Evolutionary conservation across 2,329 filamentous ascomycete genomes (phyloP).

Genomic region (Phialocephala subalpina): DNA sequence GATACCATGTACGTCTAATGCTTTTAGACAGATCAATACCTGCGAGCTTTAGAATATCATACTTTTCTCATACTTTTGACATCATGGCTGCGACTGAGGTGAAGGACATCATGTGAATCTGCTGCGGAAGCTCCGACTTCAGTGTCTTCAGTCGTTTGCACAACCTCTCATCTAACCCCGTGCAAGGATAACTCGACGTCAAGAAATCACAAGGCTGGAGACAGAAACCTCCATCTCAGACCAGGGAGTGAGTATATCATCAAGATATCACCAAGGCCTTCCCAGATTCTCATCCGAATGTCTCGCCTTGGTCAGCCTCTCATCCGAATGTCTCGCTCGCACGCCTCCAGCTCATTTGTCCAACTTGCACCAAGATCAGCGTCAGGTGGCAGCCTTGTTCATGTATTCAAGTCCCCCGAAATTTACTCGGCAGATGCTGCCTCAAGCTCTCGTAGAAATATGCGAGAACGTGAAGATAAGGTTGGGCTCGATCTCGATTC

Average conservation of each 20-base stretch:
- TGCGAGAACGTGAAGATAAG: conserved; percentile 5
- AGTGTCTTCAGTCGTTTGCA: background rate
- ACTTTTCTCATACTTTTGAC: background rate
- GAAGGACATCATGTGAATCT: background rate
- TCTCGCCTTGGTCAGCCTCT: background rate
- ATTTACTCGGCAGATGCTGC: background rate
- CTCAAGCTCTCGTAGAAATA: background rate
- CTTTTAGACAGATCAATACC: conserved; percentile 7
- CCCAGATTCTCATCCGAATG: background rate
- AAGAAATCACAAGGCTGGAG: background rate
- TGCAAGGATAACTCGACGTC: conserved; percentile 5
- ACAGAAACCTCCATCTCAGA: background rate
- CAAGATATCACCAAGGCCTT: background rate
- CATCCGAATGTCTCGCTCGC: background rate
- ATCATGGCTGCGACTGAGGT: background rate
- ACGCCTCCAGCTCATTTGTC: background rate
- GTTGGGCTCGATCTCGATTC: background rate
- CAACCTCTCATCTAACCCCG: background rate
- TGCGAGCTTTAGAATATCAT: background rate
- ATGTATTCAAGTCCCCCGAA: background rate
- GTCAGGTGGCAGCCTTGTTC: background rate
- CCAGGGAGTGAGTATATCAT: conserved; percentile 5
- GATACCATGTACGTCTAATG: conserved; percentile 17
- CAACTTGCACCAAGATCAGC: background rate
- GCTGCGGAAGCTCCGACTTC: background rate